Percentiles rank a stretch among this genome's conserved stretches.
Evolutionary conservation across 352 stramenopile species (phyloP).

Genomic region (Hyaloperonospora brassicae): DNA sequence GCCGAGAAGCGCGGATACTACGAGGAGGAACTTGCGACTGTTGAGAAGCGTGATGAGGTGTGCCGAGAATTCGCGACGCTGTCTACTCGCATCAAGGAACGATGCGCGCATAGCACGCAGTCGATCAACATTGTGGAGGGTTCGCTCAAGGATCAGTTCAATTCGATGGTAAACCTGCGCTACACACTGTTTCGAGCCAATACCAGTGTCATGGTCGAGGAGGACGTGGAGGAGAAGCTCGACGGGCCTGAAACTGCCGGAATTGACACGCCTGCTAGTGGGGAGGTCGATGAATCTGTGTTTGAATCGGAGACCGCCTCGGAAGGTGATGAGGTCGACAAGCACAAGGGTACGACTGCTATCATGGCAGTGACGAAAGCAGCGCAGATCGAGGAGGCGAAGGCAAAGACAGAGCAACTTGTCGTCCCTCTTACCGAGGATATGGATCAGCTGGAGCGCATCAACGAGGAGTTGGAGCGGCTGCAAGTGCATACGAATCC

Average conservation of each 20-base stretch:
- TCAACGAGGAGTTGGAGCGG: conserved; percentile 73
- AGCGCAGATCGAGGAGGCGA: conserved; percentile 20
- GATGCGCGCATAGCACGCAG: conserved; percentile 60
- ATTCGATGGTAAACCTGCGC: conserved; percentile 66
- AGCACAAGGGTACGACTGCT: conserved; percentile 12
- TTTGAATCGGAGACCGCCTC: conserved; percentile 14
- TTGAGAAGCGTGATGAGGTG: conserved; percentile 68
- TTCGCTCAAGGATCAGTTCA: conserved; percentile 67
- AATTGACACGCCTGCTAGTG: conserved; percentile 15
- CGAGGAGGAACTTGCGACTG: conserved; percentile 60
- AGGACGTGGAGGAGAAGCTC: conserved; percentile 30
- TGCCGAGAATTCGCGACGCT: conserved; percentile 72
- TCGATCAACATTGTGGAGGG: conserved; percentile 74
- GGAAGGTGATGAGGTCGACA: conserved; percentile 28
- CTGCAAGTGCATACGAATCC: conserved; percentile 85
- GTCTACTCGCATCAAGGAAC: conserved; percentile 70
- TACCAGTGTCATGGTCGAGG: conserved; percentile 35
- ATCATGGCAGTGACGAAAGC: conserved; percentile 15
- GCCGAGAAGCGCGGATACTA: conserved; percentile 71
- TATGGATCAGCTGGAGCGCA: conserved; percentile 79
- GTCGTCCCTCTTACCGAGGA: conserved; percentile 51
- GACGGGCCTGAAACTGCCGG: conserved; percentile 31
- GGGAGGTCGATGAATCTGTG: conserved; percentile 10
- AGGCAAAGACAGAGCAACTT: conserved; percentile 26
- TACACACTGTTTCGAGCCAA: conserved; percentile 62